Conservation (phyloP, 176 grass and related monocot species). For the Chrysopogon serrulatus region DNA sequence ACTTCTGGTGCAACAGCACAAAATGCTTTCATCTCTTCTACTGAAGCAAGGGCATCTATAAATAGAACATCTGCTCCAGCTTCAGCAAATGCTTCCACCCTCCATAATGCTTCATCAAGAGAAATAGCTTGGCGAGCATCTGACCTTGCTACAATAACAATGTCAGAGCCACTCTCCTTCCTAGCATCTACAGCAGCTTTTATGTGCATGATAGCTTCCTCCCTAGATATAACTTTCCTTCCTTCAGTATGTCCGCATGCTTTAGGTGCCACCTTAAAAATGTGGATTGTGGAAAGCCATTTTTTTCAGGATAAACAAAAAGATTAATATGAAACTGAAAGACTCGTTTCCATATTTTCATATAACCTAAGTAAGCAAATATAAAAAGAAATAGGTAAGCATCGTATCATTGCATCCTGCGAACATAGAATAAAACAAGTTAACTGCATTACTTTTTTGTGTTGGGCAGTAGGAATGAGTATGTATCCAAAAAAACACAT, state of each 20-base stretch:
- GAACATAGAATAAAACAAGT: background rate
- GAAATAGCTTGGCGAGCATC: constrained; percentile 88
- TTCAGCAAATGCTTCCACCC: constrained; percentile 90
- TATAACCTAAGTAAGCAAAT: background rate
- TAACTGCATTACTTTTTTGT: background rate
- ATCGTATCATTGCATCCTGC: background rate
- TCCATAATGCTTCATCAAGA: constrained; percentile 82
- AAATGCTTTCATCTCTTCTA: constrained; percentile 89
- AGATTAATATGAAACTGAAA: background rate
- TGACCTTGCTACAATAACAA: constrained; percentile 84
- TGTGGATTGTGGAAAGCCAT: background rate
- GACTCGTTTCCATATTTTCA: background rate
- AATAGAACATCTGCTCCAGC: constrained; percentile 93
- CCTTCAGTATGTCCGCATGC: constrained; percentile 95
- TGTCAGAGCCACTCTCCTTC: constrained; percentile 85
- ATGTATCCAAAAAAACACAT: background rate
- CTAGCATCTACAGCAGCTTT: constrained; percentile 89
- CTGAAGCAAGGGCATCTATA: constrained; percentile 83
- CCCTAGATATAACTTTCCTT: constrained; percentile 91
- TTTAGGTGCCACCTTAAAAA: constrained; percentile 94
- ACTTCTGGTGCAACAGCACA: constrained; percentile 67
- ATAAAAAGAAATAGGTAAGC: background rate
- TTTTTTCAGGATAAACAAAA: constrained; percentile 1
- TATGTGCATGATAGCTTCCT: constrained; percentile 86
- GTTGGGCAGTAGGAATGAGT: background rate